phyloP scores from a whole-genome alignment of 2,329 filamentous ascomycete species.

The Rhinocladiella similis region DNA sequence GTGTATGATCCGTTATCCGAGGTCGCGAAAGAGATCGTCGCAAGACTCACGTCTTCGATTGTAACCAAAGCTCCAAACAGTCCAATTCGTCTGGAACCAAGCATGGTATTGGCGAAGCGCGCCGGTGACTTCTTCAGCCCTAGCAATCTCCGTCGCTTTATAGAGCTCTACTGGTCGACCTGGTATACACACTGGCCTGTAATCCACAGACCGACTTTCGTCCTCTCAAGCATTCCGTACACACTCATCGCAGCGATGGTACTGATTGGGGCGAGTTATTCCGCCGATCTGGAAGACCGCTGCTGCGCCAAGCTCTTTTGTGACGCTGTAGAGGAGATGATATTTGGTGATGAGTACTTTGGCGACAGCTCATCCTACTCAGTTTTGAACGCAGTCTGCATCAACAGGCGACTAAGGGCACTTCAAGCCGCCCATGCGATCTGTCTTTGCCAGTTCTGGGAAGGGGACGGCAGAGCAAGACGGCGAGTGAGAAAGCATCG shows the following conservation, averaged over 20 bases:
- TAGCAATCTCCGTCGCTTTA: neutral
- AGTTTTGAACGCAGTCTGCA: neutral
- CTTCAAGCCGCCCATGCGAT: conserved; percentile 11
- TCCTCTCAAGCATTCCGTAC: neutral
- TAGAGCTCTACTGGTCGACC: conserved; percentile 8
- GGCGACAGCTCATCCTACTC: neutral
- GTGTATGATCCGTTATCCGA: neutral
- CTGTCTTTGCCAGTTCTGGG: conserved; percentile 6
- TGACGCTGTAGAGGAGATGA: conserved; percentile 2
- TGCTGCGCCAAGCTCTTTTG: neutral
- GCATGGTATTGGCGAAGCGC: no score
- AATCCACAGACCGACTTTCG: conserved; percentile 6
- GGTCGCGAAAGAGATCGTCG: no score
- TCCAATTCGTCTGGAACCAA: neutral
- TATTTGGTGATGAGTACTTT: conserved; percentile 9
- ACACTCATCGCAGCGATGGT: conserved; percentile 8
- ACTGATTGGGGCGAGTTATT: conserved; percentile 7
- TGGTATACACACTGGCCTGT: conserved; percentile 13
- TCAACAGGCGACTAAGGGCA: conserved; percentile 1
- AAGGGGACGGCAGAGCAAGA: neutral
- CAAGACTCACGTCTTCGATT: neutral
- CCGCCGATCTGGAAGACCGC: neutral
- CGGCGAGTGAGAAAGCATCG: neutral
- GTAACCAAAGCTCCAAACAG: neutral
- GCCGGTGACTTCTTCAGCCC: conserved; percentile 1